Percentiles rank a stretch among this genome's conserved stretches.
Conservation (phyloP, 2,329 filamentous ascomycete species). For the Zymoseptoria pseudotritici region DNA sequence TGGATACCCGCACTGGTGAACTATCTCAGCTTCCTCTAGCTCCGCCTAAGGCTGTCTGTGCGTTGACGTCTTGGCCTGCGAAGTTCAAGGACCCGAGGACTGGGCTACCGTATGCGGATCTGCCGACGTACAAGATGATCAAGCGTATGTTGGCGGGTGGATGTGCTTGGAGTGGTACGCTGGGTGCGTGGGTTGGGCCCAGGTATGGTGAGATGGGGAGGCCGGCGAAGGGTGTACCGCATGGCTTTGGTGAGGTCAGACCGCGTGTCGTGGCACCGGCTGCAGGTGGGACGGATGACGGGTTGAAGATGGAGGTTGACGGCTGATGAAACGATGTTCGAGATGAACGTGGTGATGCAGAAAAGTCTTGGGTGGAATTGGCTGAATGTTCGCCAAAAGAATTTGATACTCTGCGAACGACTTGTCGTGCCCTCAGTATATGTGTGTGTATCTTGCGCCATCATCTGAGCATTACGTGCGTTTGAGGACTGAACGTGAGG, state of each 20-base stretch:
- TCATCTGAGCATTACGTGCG: too few relatives aligned
- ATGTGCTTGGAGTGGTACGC: conserved; percentile 72
- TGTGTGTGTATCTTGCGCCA: too few relatives aligned
- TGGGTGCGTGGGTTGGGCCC: conserved; percentile 74
- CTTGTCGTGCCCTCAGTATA: background rate
- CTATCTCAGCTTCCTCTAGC: conserved; percentile 24
- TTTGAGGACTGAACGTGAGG: background rate
- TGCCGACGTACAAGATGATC: conserved; percentile 74
- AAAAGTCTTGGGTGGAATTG: background rate
- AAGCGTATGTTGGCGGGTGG: conserved; percentile 64
- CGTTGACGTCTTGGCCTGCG: conserved; percentile 64
- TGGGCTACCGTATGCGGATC: conserved; percentile 71
- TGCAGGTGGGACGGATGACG: background rate
- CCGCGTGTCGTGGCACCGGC: background rate
- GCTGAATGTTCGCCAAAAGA: background rate
- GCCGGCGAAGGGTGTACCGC: conserved; percentile 71
- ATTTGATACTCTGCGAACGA: background rate
- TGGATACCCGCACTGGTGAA: conserved; percentile 26
- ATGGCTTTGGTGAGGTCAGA: conserved; percentile 50
- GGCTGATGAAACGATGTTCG: background rate
- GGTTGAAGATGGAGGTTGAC: background rate
- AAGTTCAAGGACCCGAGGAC: conserved; percentile 80
- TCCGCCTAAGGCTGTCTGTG: conserved; percentile 50
- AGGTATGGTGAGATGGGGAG: conserved; percentile 31
- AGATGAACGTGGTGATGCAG: background rate